A percentile compares a stretch with the other conserved stretches of the same genome.
Evolutionary conservation across 176 grass and related monocot genomes (phyloP).

Genomic region (Rhynchospora tenuis): DNA sequence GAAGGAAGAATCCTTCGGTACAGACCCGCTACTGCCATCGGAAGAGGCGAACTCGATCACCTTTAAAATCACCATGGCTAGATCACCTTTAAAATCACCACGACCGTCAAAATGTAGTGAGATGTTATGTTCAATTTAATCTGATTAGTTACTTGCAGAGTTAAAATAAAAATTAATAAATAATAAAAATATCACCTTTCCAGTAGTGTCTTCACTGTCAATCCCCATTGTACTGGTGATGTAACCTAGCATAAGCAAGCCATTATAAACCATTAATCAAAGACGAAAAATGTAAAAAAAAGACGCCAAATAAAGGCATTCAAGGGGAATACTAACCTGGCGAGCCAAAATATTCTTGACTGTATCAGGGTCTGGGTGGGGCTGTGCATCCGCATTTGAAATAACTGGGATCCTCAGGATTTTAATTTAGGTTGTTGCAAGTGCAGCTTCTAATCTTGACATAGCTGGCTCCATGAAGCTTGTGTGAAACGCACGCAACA

Average conservation of each 20-base stretch:
- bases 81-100: too few species aligned
- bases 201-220: constrained; percentile 75
- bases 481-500: constrained; percentile 91
- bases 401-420: constrained; percentile 83
- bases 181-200: constrained; percentile 50
- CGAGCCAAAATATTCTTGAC: constrained; percentile 78
- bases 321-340: constrained; percentile 40
- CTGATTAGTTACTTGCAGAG: background rate
- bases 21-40: constrained; percentile 55
- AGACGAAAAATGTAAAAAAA: background rate
- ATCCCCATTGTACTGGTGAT: constrained; percentile 84
- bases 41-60: too few species aligned
- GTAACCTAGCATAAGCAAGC: constrained; percentile 50
- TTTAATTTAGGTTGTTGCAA: constrained; percentile 61
- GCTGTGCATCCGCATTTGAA: constrained; percentile 79
- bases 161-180: background rate
- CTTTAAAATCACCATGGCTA: too few species aligned
- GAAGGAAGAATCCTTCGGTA: constrained; percentile 72
- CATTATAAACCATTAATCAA: constrained; percentile 12
- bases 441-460: constrained; percentile 72
- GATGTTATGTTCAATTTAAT: background rate
- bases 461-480: constrained; percentile 87
- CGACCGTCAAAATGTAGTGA: background rate
- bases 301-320: background rate
- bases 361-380: constrained; percentile 68